phyloP scores from a whole-genome alignment of 2,329 filamentous ascomycete genomes.

The Hypoxylon sp. region DNA sequence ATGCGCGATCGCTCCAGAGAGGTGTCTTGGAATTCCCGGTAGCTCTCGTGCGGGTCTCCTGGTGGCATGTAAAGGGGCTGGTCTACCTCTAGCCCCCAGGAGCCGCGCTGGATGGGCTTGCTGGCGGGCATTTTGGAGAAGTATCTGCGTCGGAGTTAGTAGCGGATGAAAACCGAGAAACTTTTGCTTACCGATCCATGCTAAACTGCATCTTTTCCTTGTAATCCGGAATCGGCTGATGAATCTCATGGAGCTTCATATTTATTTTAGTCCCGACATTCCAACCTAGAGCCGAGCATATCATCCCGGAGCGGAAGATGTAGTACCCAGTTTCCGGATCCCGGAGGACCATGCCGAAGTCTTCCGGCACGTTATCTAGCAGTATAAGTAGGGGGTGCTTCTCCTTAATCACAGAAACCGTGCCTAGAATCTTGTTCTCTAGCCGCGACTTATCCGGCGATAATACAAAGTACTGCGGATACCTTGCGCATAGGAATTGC shows the following conservation, averaged over 20 bases:
- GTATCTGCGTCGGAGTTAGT: conserved; percentile 65
- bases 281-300: conserved; percentile 88
- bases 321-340: conserved; percentile 81
- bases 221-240: conserved; percentile 83
- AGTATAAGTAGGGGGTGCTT: conserved; percentile 78
- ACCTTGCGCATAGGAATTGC: conserved; percentile 83
- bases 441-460: conserved; percentile 69
- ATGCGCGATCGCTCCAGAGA: conserved; percentile 71
- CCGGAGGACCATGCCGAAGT: conserved; percentile 83
- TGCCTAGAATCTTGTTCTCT: conserved; percentile 77
- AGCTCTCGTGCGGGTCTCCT: conserved; percentile 73
- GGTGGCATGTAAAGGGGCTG: conserved; percentile 82
- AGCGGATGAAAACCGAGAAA: not conserved
- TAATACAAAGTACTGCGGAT: conserved; percentile 80
- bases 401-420: conserved; percentile 70
- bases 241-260: conserved; percentile 77
- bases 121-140: conserved; percentile 83
- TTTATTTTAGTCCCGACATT: conserved; percentile 82
- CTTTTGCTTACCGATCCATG: conserved; percentile 78
- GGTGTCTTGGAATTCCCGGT: conserved; percentile 71
- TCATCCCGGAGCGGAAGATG: conserved; percentile 79
- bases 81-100: conserved; percentile 85
- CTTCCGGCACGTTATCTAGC: conserved; percentile 84
- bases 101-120: conserved; percentile 84
- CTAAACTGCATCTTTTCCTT: conserved; percentile 89